Conservation (phyloP, 148 eudicot species). For the Drosera capensis region DNA sequence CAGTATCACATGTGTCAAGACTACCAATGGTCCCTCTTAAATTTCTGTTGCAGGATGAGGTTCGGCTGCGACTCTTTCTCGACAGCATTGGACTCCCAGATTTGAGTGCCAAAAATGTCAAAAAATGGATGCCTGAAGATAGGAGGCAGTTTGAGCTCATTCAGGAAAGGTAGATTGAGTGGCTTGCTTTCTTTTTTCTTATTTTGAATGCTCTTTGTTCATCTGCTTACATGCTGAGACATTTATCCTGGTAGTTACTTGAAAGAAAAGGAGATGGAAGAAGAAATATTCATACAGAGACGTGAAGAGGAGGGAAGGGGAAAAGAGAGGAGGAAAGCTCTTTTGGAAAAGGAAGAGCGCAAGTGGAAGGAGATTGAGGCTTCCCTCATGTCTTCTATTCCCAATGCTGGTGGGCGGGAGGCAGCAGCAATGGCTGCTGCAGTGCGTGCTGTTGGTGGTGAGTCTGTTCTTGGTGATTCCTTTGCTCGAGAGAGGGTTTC, state of each 20-base stretch:
- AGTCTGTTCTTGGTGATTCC: slow-evolving; percentile 92
- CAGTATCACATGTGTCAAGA: background rate
- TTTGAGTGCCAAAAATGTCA: slow-evolving; percentile 93
- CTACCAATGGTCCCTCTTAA: slow-evolving; percentile 6
- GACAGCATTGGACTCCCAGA: slow-evolving; percentile 97
- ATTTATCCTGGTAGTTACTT: slow-evolving; percentile 44
- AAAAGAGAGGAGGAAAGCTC: slow-evolving; percentile 97
- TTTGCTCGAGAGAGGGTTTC: slow-evolving; percentile 97
- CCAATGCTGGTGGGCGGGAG: slow-evolving; percentile 95
- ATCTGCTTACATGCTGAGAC: slow-evolving; percentile 6
- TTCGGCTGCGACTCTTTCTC: slow-evolving; percentile 89
- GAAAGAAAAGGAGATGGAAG: slow-evolving; percentile 99
- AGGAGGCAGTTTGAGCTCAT: slow-evolving; percentile 92
- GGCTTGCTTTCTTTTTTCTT: background rate
- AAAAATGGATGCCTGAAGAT: slow-evolving; percentile 99
- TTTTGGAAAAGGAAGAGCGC: slow-evolving; percentile 93
- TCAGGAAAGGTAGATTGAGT: slow-evolving; percentile 71
- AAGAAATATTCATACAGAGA: slow-evolving; percentile 90
- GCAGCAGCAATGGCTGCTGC: slow-evolving; percentile 99
- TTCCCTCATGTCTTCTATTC: slow-evolving; percentile 90
- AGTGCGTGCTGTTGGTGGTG: slow-evolving; percentile 96
- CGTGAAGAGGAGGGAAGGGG: slow-evolving; percentile 99
- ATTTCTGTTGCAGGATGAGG: slow-evolving; percentile 68
- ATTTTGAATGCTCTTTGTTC: slow-evolving; percentile 2
- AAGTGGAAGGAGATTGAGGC: slow-evolving; percentile 99